phyloP scores from a whole-genome alignment of 1,139 yeast genomes.

The Petasospora fabianii region DNA sequence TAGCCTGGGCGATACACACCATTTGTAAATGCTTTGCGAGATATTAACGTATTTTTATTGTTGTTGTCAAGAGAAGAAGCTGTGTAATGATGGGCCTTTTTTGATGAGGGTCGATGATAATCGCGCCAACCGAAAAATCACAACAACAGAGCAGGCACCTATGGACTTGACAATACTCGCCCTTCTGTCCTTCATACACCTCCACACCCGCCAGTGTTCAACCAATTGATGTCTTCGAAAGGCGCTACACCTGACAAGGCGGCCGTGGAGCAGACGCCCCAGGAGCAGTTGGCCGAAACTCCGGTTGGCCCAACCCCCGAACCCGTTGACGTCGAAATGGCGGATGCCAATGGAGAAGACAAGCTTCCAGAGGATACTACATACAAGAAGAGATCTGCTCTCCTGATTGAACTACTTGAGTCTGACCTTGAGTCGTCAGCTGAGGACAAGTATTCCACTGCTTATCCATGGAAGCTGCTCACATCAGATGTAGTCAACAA shows the following conservation, averaged over 20 bases:
- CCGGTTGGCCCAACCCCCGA: background rate
- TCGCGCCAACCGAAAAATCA: no score
- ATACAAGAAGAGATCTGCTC: conserved; percentile 4
- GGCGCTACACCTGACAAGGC: background rate
- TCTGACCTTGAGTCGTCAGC: conserved; percentile 1
- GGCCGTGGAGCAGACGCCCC: background rate
- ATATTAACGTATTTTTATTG: no score
- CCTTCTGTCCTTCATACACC: no score
- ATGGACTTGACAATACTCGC: no score
- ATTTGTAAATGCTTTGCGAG: background rate
- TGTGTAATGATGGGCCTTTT: no score
- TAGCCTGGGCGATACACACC: background rate
- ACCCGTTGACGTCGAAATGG: conserved; percentile 12
- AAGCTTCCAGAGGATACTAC: conserved; percentile 1
- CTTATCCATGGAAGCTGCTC: conserved; percentile 17
- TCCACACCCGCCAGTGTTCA: no score
- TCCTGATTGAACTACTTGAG: conserved; percentile 2
- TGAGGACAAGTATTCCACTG: background rate
- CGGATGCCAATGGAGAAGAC: conserved; percentile 6
- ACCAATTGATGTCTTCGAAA: background rate
- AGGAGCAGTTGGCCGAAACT: background rate
- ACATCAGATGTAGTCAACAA: conserved; percentile 4
- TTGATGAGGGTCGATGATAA: no score
- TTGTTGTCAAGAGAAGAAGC: no score
- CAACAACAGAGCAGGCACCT: no score